Evolutionary conservation across 2,329 filamentous ascomycete species (phyloP).

Genomic region (Fusarium verrucosum): DNA sequence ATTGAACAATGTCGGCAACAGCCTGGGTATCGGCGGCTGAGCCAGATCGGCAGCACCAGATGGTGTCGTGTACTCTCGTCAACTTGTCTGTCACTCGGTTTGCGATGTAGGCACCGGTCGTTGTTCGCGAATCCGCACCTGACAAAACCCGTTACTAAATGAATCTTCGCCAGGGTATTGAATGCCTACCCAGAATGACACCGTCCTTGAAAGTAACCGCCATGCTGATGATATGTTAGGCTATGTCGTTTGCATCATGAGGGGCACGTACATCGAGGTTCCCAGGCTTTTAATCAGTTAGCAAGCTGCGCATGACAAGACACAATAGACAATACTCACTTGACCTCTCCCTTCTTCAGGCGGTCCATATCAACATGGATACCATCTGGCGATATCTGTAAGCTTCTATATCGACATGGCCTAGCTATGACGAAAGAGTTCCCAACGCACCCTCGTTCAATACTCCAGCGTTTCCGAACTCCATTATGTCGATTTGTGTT

Average conservation of each 20-base stretch:
- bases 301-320: background rate
- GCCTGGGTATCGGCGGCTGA: conserved; percentile 98
- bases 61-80: conserved; percentile 97
- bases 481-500: conserved; percentile 56
- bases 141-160: conserved; percentile 23
- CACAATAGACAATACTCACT: conserved; percentile 67
- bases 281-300: conserved; percentile 73
- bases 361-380: conserved; percentile 99
- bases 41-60: conserved; percentile 99
- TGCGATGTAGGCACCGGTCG: conserved; percentile 96
- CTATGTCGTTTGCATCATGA: conserved; percentile 37
- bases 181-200: conserved; percentile 80
- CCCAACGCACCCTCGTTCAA: conserved; percentile 67
- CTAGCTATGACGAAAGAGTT: conserved; percentile 38
- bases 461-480: conserved; percentile 69
- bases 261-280: conserved; percentile 85
- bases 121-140: conserved; percentile 96
- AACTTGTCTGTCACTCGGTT: conserved; percentile 99
- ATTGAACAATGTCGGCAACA: conserved; percentile 96
- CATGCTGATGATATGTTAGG: conserved; percentile 71
- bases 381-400: conserved; percentile 73
- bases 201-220: conserved; percentile 99
- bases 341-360: conserved; percentile 98
- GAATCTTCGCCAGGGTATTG: background rate
- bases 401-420: conserved; percentile 36